phyloP scores from a whole-genome alignment of 2,329 filamentous ascomycete species.

The Neocatenulostroma microsporum region DNA sequence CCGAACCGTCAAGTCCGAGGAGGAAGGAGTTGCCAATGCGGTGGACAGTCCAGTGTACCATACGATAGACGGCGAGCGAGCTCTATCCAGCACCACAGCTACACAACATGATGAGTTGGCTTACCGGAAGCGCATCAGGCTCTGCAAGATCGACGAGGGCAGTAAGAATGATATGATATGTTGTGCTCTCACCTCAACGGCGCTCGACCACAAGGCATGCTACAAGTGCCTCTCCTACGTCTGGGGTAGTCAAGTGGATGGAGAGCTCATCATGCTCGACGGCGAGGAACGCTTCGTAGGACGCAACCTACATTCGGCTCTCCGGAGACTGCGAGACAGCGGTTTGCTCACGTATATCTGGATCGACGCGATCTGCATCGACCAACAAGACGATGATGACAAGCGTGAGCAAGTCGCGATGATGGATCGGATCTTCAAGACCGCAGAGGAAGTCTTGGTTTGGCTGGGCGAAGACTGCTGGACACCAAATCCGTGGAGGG shows the following conservation, averaged over 20 bases:
- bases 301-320: not conserved
- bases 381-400: slow-evolving; percentile 8
- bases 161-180: not conserved
- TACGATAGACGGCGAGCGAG: no score
- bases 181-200: not conserved
- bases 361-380: slow-evolving; percentile 12
- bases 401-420: slow-evolving; percentile 8
- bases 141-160: not conserved
- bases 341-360: slow-evolving; percentile 1
- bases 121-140: not conserved
- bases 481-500: no score
- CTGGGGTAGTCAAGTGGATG: not conserved
- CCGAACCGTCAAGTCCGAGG: no score
- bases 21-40: no score
- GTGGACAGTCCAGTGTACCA: no score
- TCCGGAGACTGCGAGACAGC: no score
- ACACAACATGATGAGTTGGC: no score
- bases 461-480: slow-evolving; percentile 12
- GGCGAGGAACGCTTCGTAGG: not conserved
- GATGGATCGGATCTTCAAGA: slow-evolving; percentile 9
- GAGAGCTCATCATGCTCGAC: not conserved
- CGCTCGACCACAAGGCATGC: not conserved
- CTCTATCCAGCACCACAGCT: no score
- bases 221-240: slow-evolving; percentile 1
- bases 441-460: slow-evolving; percentile 6